phyloP scores from a whole-genome alignment of 2,329 filamentous ascomycete species.

The Bipolaris gigantea region DNA sequence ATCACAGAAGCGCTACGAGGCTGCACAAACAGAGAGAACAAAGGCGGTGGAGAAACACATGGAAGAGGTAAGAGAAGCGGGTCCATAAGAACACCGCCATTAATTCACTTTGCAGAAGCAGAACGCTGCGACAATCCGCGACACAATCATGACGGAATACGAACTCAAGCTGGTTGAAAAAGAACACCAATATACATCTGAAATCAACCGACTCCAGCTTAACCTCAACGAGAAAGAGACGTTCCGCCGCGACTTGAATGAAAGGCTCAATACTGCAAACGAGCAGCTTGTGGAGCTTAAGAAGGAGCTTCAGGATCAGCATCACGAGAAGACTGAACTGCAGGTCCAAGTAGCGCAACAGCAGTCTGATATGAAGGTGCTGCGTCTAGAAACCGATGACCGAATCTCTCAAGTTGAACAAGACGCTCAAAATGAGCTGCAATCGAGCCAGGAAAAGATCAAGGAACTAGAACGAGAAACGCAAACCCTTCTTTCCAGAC shows the following conservation, averaged over 20 bases:
- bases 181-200: conserved; percentile 15
- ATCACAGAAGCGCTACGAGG: neutral
- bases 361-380: conserved; percentile 6
- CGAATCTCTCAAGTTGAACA: conserved; percentile 3
- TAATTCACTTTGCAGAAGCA: conserved; percentile 2
- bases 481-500: conserved; percentile 3
- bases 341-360: conserved; percentile 16
- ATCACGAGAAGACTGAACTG: conserved; percentile 10
- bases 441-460: conserved; percentile 5
- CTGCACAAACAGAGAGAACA: neutral
- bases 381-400: conserved; percentile 17
- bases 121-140: neutral
- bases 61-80: conserved; percentile 5
- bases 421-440: conserved; percentile 10
- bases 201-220: conserved; percentile 17
- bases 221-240: conserved; percentile 20
- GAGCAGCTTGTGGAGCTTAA: conserved; percentile 9
- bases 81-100: neutral
- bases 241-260: neutral
- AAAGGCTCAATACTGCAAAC: conserved; percentile 12
- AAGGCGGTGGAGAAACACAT: neutral
- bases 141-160: conserved; percentile 10
- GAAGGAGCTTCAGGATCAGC: conserved; percentile 1
- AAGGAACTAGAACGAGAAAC: conserved; percentile 16
- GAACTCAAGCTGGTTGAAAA: conserved; percentile 13